Base-by-base conservation (phyloP, 1,284 basidiomycete species). In the Trametes hirsuta region DNA sequence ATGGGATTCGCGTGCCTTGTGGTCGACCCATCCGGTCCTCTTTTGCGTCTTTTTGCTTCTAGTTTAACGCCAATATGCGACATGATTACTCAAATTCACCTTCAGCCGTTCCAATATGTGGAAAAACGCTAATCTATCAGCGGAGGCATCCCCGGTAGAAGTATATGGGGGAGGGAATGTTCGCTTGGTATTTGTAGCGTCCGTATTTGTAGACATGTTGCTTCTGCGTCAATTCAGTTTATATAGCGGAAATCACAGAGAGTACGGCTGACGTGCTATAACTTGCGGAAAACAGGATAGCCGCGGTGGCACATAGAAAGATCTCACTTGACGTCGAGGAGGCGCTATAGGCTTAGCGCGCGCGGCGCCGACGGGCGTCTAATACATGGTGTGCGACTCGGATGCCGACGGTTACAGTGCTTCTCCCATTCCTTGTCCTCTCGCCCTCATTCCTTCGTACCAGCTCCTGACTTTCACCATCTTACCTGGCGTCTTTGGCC, bases 11-110 rank as follows among this genome's bases (percentile, higher is more conserved):
- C 81, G 71, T 70, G 93, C 93, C 47, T 90, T 84, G 69, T 93
- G 83, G 64, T 95, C 84, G 25, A 95, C 84, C 95, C 95, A 97
- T 62, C 95, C 95, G 0, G 94, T 96, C n/a, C 95, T 82, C 74
- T 95, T 96, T 72, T 97, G 93, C 0, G 92, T 94, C 93, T 95
- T 48, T 6, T 14, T 4, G 66, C 22, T 54, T 11, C 39, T 56
- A 25, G 42, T 18, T n/a, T 24, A 59, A 24, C 49, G 34, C 47
- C 25, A 18, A 22, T 47, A 18, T 9, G 18, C 18, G 18, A 18
- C 14, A 12, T 5, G 8, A 47, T 1, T 4, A 21, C 11, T 22
- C 3, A 21, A 5, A 44, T 22, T 8, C 47, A 93, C 94, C 86
- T 97, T 97, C 42, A 97, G 78, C 67, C 87, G 81, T 74, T 96